These are phyloP conservation scores for Circinella umbellata DNA, from an alignment of 371 early-diverging fungal genomes.

Conservation along the genomic window DNA sequence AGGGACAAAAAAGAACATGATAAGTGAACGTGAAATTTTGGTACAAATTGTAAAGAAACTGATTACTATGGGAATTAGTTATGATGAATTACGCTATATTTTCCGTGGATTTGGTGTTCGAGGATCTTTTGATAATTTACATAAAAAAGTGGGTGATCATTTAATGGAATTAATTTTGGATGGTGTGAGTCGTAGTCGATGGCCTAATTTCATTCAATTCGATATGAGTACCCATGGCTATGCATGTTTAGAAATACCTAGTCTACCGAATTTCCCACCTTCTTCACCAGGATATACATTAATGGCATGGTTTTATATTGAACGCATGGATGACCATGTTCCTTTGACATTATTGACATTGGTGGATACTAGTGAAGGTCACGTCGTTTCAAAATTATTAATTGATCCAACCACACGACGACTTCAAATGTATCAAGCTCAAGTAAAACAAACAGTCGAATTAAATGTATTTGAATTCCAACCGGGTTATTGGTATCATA, in stretches of 20 bases:
- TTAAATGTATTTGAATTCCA: constrained; percentile 62
- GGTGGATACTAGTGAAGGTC: constrained; percentile 48
- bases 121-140: constrained; percentile 10
- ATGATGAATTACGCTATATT: constrained; percentile 61
- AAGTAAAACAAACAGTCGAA: constrained; percentile 48
- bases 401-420: constrained; percentile 57
- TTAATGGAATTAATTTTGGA: constrained; percentile 65
- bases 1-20: not conserved
- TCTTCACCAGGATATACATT: constrained; percentile 65
- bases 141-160: constrained; percentile 19
- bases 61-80: constrained; percentile 67
- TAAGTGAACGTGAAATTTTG: constrained; percentile 45
- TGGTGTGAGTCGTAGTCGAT: constrained; percentile 62
- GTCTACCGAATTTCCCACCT: constrained; percentile 55
- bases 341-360: constrained; percentile 58
- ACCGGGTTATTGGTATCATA: constrained; percentile 73
- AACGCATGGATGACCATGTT: constrained; percentile 54
- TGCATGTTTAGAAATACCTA: constrained; percentile 51
- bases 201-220: constrained; percentile 77
- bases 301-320: constrained; percentile 71
- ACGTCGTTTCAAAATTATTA: constrained; percentile 38
- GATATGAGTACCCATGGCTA: constrained; percentile 41
- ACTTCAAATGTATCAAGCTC: constrained; percentile 53
- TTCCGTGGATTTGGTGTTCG: constrained; percentile 56
- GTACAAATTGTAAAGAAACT: constrained; percentile 59